Percentiles rank a stretch among this genome's conserved stretches.
Conservation (phyloP, 2,329 filamentous ascomycete genomes). For the Penicillium polonicum region DNA sequence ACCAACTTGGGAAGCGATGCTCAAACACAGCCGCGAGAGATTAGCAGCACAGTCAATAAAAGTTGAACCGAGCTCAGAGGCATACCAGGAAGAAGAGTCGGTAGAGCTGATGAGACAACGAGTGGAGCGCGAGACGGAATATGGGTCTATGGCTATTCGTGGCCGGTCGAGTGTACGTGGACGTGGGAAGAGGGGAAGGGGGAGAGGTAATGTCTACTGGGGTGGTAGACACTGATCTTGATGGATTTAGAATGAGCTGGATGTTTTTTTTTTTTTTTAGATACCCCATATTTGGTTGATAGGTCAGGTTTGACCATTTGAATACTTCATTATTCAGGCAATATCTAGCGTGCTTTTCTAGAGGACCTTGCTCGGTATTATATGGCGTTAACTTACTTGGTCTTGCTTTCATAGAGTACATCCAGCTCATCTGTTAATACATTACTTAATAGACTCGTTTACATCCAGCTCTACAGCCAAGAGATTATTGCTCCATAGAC, state of each 20-base stretch:
- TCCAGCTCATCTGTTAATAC: no score
- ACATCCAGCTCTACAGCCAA: neutral
- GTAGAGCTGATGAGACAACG: slow-evolving; percentile 20
- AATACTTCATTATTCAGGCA: neutral
- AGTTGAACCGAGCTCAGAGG: neutral
- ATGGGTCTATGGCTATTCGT: slow-evolving; percentile 36
- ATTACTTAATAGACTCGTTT: neutral
- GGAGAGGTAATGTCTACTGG: slow-evolving; percentile 15
- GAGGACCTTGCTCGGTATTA: neutral
- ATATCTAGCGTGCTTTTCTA: neutral
- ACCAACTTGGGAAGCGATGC: slow-evolving; percentile 32
- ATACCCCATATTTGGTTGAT: neutral
- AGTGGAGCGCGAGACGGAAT: slow-evolving; percentile 29
- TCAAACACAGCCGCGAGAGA: slow-evolving; percentile 19
- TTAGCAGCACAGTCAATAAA: slow-evolving; percentile 4
- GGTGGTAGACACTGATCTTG: slow-evolving; percentile 5
- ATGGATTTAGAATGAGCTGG: neutral
- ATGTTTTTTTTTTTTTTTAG: neutral
- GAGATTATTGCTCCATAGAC: neutral
- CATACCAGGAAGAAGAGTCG: slow-evolving; percentile 6
- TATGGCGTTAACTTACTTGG: neutral
- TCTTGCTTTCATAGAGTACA: neutral
- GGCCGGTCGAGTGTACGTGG: slow-evolving; percentile 26
- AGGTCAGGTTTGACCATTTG: neutral
- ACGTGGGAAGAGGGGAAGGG: slow-evolving; percentile 18